A percentile compares a stretch with the other conserved stretches of the same genome.
Evolutionary conservation across 306 rosid species (phyloP).

Genomic region (Dryas alaskensis): DNA sequence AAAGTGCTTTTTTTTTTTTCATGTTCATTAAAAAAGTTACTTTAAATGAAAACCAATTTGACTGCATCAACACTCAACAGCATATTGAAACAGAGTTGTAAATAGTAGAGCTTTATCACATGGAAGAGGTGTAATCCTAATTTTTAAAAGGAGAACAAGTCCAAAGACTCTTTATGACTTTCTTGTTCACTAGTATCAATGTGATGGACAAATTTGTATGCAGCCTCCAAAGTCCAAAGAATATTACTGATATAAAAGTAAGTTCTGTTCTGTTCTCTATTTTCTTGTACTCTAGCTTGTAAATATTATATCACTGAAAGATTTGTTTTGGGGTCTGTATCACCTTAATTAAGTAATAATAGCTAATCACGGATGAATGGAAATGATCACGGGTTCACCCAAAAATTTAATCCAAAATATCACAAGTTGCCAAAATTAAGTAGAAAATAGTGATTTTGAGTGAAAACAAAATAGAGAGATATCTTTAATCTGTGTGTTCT

Average conservation of each 20-base stretch:
- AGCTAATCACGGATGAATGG: slow-evolving; percentile 22
- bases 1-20: too few relatives aligned
- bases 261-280: neutral
- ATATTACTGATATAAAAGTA: neutral
- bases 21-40: too few relatives aligned
- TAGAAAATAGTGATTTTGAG: neutral
- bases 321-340: neutral
- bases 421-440: slow-evolving; percentile 25
- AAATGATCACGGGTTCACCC: slow-evolving; percentile 25
- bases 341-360: neutral
- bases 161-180: slow-evolving; percentile 3
- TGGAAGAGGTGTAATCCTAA: neutral
- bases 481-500: neutral
- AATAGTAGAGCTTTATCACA: neutral
- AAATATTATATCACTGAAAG: neutral
- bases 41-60: neutral
- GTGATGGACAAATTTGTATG: neutral
- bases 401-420: neutral
- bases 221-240: neutral
- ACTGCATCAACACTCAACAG: neutral
- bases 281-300: neutral
- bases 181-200: neutral
- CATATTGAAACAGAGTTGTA: neutral
- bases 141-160: neutral
- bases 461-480: neutral